Conservation (phyloP, 169 alveolate species). For the Plasmodium knowlesi region DNA sequence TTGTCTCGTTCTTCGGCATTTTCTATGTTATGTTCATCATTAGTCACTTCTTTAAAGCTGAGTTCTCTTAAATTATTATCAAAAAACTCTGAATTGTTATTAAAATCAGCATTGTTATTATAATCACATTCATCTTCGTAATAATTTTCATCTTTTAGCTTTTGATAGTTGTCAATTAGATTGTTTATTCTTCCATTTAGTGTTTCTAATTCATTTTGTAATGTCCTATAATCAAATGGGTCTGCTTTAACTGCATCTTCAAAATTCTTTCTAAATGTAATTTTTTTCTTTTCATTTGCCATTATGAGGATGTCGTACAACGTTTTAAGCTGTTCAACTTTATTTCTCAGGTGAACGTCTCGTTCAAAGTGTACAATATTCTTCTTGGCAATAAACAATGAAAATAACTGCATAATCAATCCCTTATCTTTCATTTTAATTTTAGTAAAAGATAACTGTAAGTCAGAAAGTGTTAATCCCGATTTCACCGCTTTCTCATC, state of each 20-base stretch:
- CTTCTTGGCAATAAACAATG: conserved; percentile 74
- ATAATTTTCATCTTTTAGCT: conserved; percentile 30
- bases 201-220: conserved; percentile 51
- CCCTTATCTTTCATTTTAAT: conserved; percentile 78
- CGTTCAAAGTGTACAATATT: conserved; percentile 63
- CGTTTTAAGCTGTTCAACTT: conserved; percentile 53
- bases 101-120: conserved; percentile 4
- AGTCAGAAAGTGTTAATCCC: conserved; percentile 82
- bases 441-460: conserved; percentile 79
- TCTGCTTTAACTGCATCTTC: conserved; percentile 65
- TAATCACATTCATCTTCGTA: conserved; percentile 15
- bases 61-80: conserved; percentile 35
- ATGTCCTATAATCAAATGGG: conserved; percentile 36
- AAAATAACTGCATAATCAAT: conserved; percentile 75
- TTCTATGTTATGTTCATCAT: conserved; percentile 4
- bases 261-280: conserved; percentile 69
- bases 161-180: conserved; percentile 50
- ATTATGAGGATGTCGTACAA: conserved; percentile 42
- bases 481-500: conserved; percentile 76
- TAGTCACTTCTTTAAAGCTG: conserved; percentile 33
- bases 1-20: conserved; percentile 7
- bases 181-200: conserved; percentile 55
- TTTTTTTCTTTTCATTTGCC: conserved; percentile 47
- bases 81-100: conserved; percentile 60
- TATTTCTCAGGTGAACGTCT: conserved; percentile 61